phyloP scores from a whole-genome alignment of 2,329 filamentous ascomycete genomes.

The Tolypocladium ophioglossoides region DNA sequence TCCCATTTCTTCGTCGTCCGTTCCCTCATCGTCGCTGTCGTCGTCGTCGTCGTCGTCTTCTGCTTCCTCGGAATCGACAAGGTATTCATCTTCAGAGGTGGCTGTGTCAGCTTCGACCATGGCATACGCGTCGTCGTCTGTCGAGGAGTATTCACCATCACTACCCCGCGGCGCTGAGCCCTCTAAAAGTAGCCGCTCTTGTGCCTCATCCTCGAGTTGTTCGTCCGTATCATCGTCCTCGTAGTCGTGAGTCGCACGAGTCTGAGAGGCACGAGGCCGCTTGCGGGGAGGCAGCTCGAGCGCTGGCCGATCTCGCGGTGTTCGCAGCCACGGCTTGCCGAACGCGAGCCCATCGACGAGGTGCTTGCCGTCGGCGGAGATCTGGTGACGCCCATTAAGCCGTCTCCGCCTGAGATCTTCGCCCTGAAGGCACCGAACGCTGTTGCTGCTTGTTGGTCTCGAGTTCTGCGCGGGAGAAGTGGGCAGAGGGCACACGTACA shows the following conservation, averaged over 20 bases:
- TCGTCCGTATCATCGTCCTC: constrained; percentile 30
- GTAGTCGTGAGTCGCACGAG: constrained; percentile 35
- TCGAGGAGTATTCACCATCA: constrained; percentile 4
- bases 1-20: neutral
- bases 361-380: constrained; percentile 66
- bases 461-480: neutral
- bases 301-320: constrained; percentile 49
- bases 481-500: constrained; percentile 39
- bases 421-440: constrained; percentile 67
- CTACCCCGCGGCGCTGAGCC: constrained; percentile 9
- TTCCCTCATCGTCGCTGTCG: constrained; percentile 4
- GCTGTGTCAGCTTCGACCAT: neutral
- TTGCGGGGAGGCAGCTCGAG: constrained; percentile 68
- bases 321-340: constrained; percentile 59
- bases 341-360: constrained; percentile 80
- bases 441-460: constrained; percentile 19
- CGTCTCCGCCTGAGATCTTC: constrained; percentile 64
- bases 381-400: constrained; percentile 71
- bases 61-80: constrained; percentile 4
- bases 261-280: constrained; percentile 42
- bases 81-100: neutral
- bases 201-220: constrained; percentile 19
- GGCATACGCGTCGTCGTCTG: constrained; percentile 14
- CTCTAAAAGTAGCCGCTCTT: constrained; percentile 20
- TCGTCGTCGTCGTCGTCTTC: constrained; percentile 9